Evolutionary conservation across 2,329 filamentous ascomycete genomes (phyloP).

Genomic region (Cordyceps pruinosa): DNA sequence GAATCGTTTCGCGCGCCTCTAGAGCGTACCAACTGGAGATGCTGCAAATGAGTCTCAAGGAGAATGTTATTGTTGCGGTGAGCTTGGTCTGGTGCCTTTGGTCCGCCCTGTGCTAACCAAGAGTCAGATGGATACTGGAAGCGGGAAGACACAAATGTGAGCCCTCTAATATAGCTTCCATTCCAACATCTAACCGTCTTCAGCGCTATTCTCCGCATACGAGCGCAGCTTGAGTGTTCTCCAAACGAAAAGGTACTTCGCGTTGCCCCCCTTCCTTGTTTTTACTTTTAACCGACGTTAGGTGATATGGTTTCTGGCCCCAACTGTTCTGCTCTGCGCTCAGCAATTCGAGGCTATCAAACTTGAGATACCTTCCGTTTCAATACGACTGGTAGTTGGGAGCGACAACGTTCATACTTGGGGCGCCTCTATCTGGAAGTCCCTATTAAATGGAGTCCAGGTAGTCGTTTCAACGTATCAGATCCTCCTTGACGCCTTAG

Average conservation of each 20-base stretch:
- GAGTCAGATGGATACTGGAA: slow-evolving; percentile 70
- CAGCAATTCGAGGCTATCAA: slow-evolving; percentile 60
- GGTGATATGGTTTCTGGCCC: slow-evolving; percentile 68
- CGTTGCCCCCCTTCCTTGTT: neutral
- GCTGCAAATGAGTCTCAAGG: slow-evolving; percentile 59
- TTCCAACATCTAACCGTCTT: slow-evolving; percentile 16
- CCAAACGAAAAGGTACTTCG: slow-evolving; percentile 44
- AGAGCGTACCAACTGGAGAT: slow-evolving; percentile 71
- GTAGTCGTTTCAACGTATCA: slow-evolving; percentile 76
- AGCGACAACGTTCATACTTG: slow-evolving; percentile 66
- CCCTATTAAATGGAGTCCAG: slow-evolving; percentile 53
- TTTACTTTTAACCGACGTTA: slow-evolving; percentile 21
- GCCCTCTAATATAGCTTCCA: slow-evolving; percentile 16
- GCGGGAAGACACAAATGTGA: slow-evolving; percentile 72
- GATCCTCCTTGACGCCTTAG: slow-evolving; percentile 65
- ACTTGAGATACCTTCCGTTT: slow-evolving; percentile 51
- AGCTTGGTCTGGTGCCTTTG: slow-evolving; percentile 17
- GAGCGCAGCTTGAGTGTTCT: slow-evolving; percentile 52
- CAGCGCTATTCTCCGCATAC: slow-evolving; percentile 64
- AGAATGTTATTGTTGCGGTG: slow-evolving; percentile 68
- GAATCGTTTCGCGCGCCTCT: slow-evolving; percentile 30
- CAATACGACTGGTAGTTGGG: slow-evolving; percentile 59
- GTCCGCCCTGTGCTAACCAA: neutral
- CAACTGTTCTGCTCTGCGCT: slow-evolving; percentile 58
- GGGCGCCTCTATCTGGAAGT: slow-evolving; percentile 62